Evolutionary conservation across 2,329 filamentous ascomycete genomes (phyloP).

Genomic region (Tolypocladium inflatum): DNA sequence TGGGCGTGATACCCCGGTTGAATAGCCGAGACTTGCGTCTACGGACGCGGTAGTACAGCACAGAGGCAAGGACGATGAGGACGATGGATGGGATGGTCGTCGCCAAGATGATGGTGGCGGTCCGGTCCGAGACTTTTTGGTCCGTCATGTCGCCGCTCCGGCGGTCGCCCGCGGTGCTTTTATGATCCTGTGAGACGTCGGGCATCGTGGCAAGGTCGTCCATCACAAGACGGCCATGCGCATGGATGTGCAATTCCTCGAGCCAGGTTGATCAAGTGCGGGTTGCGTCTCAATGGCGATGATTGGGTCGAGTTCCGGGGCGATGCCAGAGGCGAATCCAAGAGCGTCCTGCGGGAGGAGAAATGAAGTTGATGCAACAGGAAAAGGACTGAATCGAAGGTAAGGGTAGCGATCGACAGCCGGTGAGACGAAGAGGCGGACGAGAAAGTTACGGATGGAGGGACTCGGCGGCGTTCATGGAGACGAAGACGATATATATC

Average conservation of each 20-base stretch:
- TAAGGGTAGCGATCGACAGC: background rate
- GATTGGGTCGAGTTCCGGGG: background rate
- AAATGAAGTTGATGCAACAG: background rate
- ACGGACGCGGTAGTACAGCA: conserved; percentile 29
- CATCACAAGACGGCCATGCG: background rate
- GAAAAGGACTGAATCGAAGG: background rate
- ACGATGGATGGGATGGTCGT: conserved; percentile 37
- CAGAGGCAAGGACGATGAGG: conserved; percentile 20
- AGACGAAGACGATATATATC: background rate
- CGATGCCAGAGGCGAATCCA: too few relatives aligned
- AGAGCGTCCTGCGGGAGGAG: background rate
- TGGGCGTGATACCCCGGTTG: conserved; percentile 48
- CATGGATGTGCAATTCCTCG: background rate
- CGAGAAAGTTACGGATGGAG: background rate
- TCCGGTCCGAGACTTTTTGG: conserved; percentile 18
- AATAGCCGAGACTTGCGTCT: conserved; percentile 34
- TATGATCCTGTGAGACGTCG: background rate
- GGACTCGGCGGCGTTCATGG: background rate
- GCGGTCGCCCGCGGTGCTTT: background rate
- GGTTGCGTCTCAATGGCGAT: background rate
- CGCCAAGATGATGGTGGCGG: conserved; percentile 41
- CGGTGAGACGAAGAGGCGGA: background rate
- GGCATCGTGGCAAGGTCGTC: background rate
- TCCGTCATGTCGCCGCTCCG: conserved; percentile 2
- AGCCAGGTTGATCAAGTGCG: background rate